A percentile compares a stretch with the other conserved stretches of the same genome.
These are phyloP conservation scores for Otatea glauca DNA, from an alignment of 176 grass and related monocot species.

Conservation along the genomic window DNA sequence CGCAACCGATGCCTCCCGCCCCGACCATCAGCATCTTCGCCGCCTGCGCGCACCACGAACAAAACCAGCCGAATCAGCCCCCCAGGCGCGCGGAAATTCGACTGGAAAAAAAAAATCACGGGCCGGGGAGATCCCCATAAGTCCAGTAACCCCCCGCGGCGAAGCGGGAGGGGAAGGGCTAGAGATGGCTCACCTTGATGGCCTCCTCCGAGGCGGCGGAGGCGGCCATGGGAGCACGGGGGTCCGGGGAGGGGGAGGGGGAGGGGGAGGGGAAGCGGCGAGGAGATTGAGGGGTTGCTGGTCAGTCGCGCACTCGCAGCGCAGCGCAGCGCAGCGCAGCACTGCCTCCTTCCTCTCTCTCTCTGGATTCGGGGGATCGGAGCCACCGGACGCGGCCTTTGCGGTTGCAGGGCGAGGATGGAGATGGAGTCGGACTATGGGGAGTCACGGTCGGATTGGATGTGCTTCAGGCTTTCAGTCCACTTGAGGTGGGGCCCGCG, in stretches of 20 bases:
- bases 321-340: not conserved
- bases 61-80: conserved; percentile 12
- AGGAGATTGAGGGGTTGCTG: not conserved
- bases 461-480: not conserved
- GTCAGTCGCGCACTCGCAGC: not conserved
- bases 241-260: not conserved
- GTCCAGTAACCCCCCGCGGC: not conserved
- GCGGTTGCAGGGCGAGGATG: not conserved
- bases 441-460: not conserved
- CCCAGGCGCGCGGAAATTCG: not conserved
- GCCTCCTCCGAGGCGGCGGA: conserved; percentile 40
- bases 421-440: too few species aligned
- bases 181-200: conserved; percentile 47
- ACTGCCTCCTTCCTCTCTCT: not conserved
- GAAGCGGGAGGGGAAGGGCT: not conserved
- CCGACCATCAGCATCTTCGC: conserved; percentile 99
- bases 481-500: not conserved
- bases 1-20: conserved; percentile 95
- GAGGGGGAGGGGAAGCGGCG: not conserved
- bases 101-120: not conserved
- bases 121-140: conserved; percentile 4
- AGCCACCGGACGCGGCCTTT: not conserved
- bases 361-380: not conserved
- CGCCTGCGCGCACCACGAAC: conserved; percentile 41
- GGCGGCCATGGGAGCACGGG: conserved; percentile 35